Conservation (phyloP, 139 green algal species). For the Penium margaritaceum region DNA sequence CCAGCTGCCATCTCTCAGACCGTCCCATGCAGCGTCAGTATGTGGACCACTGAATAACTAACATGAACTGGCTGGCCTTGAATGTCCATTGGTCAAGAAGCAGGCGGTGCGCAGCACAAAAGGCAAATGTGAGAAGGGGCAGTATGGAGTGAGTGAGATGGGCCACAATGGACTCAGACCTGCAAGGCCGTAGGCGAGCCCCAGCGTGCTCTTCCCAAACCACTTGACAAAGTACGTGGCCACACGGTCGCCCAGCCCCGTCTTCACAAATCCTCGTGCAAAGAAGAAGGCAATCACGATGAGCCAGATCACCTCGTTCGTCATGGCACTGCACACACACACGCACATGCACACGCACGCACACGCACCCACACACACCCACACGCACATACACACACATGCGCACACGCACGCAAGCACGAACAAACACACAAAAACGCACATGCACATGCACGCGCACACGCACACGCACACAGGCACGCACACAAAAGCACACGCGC, state of each 20-base stretch:
- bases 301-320: constrained; percentile 96
- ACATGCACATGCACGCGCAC: too few relatives aligned
- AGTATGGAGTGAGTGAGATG: neutral
- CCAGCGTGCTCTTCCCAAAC: constrained; percentile 80
- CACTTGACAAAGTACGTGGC: constrained; percentile 56
- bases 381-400: too few relatives aligned
- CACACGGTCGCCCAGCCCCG: constrained; percentile 86
- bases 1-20: too few relatives aligned
- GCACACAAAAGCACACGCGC: too few relatives aligned
- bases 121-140: neutral
- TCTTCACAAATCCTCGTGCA: constrained; percentile 58
- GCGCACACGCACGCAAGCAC: too few relatives aligned
- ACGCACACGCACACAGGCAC: too few relatives aligned
- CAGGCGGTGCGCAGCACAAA: neutral
- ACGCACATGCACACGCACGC: too few relatives aligned
- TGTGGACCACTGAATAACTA: too few relatives aligned
- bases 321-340: constrained; percentile 79
- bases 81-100: neutral
- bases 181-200: neutral
- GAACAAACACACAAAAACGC: too few relatives aligned
- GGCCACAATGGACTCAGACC: neutral
- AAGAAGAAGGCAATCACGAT: constrained; percentile 99
- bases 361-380: too few relatives aligned
- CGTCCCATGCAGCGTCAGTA: too few relatives aligned
- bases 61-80: too few relatives aligned